Base-by-base conservation (phyloP, 2,329 filamentous ascomycete species). In the Calonectria naviculata region DNA sequence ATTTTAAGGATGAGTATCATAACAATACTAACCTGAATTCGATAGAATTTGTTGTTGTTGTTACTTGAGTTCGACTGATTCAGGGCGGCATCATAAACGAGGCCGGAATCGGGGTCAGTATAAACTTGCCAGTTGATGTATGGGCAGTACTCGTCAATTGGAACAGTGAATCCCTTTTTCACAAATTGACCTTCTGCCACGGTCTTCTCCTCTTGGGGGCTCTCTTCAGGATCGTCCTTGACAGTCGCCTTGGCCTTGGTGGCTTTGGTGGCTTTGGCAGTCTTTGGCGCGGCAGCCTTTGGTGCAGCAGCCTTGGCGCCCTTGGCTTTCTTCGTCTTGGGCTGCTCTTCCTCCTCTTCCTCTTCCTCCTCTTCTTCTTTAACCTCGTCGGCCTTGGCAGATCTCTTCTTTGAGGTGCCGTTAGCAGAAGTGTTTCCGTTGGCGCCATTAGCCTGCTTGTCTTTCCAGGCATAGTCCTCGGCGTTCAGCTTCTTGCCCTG, bases 11-110 rank as follows among this genome's bases (percentile, higher is more conserved):
- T 8, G 44, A 31, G 66, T 7, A 24, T 41, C n/a, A 4, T 19
- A 15, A 42, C 21, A 13, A 24, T 34, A 75, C 80, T 78, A 72
- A 94, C 85, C 85, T 96, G 93, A 31, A 95, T 81, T 31, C 90
- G 89, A 78, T 95, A 96, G 81, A 95, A 96, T 75, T 97, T 97
- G 82, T 97, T 96, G 82, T 93, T 93, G 79, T 96, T 97, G 56
- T 87, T 83, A 0, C 85, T 84, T 0, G 93, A 85, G 75, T 95
- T 93, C 13, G 94, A 93, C 80, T 95, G 93, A 75, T 95, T 97
- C 54, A 97, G 85, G 0, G 93, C 91, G 0, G 93, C 94, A 79
- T 97, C 94, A 80, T 90, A 96, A 58, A 96, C 94, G 67, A 93
- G 83, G 24, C 91, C 90, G 24, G 77, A 74, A 44, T 88, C 82